Evolutionary conservation across 371 early-diverging fungal species (phyloP).

Genomic region (Mucor velutinosus): DNA sequence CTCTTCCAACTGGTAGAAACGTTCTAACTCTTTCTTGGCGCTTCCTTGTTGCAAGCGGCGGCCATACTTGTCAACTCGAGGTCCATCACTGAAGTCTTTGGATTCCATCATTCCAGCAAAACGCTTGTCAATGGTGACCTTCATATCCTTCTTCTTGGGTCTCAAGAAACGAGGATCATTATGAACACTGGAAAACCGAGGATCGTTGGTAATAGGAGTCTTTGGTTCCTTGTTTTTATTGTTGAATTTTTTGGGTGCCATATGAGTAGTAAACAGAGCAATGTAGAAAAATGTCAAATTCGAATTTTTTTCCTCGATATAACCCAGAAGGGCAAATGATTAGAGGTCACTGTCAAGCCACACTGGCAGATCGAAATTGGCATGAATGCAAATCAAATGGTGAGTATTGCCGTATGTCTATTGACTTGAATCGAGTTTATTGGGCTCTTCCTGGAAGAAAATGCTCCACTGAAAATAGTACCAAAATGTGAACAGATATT

Average conservation of each 20-base stretch:
- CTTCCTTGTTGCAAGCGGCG: slow-evolving; percentile 56
- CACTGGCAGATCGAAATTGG: not conserved
- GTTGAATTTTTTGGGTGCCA: slow-evolving; percentile 16
- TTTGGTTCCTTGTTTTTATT: slow-evolving; percentile 19
- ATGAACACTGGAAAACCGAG: slow-evolving; percentile 84
- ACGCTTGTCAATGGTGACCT: slow-evolving; percentile 90
- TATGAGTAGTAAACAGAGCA: slow-evolving; percentile 2
- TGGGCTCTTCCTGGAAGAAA: not conserved
- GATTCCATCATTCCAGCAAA: slow-evolving; percentile 81
- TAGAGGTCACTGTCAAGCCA: slow-evolving; percentile 14
- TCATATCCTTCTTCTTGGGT: slow-evolving; percentile 78
- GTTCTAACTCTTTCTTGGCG: slow-evolving; percentile 58
- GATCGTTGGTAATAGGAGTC: slow-evolving; percentile 63
- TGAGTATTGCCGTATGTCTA: not conserved
- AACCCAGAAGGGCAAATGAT: not conserved
- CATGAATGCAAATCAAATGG: not conserved
- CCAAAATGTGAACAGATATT: not conserved
- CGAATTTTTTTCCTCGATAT: not conserved
- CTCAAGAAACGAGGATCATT: slow-evolving; percentile 87
- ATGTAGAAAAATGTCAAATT: slow-evolving; percentile 2
- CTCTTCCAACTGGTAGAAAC: slow-evolving; percentile 64
- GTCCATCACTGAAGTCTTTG: slow-evolving; percentile 74
- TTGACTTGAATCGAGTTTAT: not conserved
- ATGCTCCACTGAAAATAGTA: not conserved
- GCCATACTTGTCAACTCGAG: slow-evolving; percentile 91